These are phyloP conservation scores for Boletus mariae DNA, from an alignment of 1,284 basidiomycete species.

Conservation along the genomic window DNA sequence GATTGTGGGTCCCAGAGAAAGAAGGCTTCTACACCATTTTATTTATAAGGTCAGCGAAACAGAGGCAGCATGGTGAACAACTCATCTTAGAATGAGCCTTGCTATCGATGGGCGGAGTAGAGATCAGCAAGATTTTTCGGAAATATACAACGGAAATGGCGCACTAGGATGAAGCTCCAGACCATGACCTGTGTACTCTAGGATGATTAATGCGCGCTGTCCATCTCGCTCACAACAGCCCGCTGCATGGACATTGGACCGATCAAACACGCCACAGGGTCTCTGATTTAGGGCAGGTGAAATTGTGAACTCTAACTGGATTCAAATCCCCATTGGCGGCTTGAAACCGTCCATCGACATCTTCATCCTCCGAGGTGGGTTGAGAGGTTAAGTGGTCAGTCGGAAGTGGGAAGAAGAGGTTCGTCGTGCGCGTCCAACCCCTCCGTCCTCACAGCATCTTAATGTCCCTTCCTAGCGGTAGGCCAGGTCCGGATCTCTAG, in stretches of 20 bases:
- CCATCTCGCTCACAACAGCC: neutral
- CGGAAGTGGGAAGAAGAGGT: slow-evolving; percentile 46
- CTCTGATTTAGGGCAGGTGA: slow-evolving; percentile 34
- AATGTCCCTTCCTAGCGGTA: slow-evolving; percentile 17
- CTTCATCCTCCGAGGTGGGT: slow-evolving; percentile 44
- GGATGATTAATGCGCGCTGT: slow-evolving; percentile 7
- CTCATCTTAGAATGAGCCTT: slow-evolving; percentile 15
- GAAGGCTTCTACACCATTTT: slow-evolving; percentile 14
- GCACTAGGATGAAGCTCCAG: slow-evolving; percentile 18
- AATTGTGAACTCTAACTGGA: slow-evolving; percentile 11
- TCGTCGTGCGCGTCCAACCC: slow-evolving; percentile 8
- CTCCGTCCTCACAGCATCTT: slow-evolving; percentile 1
- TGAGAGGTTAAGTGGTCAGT: slow-evolving; percentile 42
- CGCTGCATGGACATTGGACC: neutral
- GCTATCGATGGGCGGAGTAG: slow-evolving; percentile 33
- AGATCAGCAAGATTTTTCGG: slow-evolving; percentile 22
- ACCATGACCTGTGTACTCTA: slow-evolving; percentile 1
- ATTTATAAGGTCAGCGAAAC: slow-evolving; percentile 31
- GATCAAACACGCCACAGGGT: slow-evolving; percentile 28
- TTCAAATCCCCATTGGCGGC: slow-evolving; percentile 19
- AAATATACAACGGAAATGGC: slow-evolving; percentile 29
- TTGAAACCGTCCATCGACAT: slow-evolving; percentile 34
- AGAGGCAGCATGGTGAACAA: slow-evolving; percentile 10
- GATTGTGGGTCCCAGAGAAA: slow-evolving; percentile 32
- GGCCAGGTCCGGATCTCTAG: slow-evolving; percentile 28